A percentile compares a stretch with the other conserved stretches of the same genome.
phyloP scores from a whole-genome alignment of 2,329 filamentous ascomycete genomes.

The Alternaria burnsii region DNA sequence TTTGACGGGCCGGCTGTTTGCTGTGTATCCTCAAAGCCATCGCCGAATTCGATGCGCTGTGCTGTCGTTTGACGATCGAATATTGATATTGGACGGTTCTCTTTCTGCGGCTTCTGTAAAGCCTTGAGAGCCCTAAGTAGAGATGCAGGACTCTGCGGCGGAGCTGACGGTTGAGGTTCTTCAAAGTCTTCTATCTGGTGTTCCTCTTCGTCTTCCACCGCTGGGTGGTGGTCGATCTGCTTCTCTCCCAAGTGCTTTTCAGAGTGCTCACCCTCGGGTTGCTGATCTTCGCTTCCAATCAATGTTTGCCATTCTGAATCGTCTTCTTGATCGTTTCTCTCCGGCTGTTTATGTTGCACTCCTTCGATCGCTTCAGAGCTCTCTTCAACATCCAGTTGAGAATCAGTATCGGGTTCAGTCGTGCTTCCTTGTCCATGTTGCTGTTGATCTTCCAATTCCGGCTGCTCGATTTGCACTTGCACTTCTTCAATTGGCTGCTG shows the following conservation, averaged over 20 bases:
- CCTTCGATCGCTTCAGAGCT: not conserved
- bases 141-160: conserved; percentile 34
- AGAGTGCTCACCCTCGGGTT: conserved; percentile 11
- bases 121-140: conserved; percentile 31
- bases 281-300: conserved; percentile 4
- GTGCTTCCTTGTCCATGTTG: conserved; percentile 15
- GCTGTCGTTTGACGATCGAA: conserved; percentile 54
- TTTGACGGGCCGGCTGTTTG: conserved; percentile 33
- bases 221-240: not conserved
- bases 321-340: not conserved
- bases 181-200: conserved; percentile 13
- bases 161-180: conserved; percentile 16
- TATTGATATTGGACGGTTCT: conserved; percentile 47
- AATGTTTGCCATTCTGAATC: not conserved
- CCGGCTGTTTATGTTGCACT: not conserved
- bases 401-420: conserved; percentile 7
- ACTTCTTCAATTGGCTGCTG: conserved; percentile 13
- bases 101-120: conserved; percentile 37
- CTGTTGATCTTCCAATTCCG: conserved; percentile 10
- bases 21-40: conserved; percentile 45
- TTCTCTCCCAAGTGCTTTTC: conserved; percentile 9
- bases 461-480: conserved; percentile 9
- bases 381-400: not conserved
- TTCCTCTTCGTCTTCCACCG: not conserved
- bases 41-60: conserved; percentile 50